Evolutionary conservation across 2,329 filamentous ascomycete genomes (phyloP).

Genomic region (Dryadomyces sulphureus): DNA sequence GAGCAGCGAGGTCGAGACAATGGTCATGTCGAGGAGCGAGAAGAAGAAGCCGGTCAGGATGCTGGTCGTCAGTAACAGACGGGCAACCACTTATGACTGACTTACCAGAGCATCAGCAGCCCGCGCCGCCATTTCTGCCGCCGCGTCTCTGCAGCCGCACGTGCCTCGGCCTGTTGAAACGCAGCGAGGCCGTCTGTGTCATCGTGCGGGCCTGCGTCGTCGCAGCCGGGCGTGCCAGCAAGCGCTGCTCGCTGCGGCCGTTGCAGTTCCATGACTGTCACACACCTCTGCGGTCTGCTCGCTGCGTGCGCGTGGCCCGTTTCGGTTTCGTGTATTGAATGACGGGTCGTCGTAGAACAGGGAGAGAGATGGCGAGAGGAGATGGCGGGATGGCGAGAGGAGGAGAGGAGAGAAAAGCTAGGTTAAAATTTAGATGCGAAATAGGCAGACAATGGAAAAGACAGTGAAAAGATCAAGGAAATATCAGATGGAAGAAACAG

Average conservation of each 20-base stretch:
- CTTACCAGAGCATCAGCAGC: conserved; percentile 9
- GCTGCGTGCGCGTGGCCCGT: too few species aligned
- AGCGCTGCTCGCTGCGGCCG: neutral
- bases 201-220: neutral
- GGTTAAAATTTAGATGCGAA: too few species aligned
- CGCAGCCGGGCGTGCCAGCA: neutral
- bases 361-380: too few species aligned
- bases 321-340: too few species aligned
- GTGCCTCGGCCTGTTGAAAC: conserved; percentile 7
- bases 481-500: neutral
- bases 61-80: conserved; percentile 1
- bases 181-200: conserved; percentile 2
- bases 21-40: conserved; percentile 13
- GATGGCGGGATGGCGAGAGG: too few species aligned
- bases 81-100: neutral
- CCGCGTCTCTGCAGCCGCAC: neutral
- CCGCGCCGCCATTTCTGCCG: neutral
- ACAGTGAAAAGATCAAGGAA: neutral
- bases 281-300: too few species aligned
- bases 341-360: too few species aligned
- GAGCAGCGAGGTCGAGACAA: conserved; percentile 13
- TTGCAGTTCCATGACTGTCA: neutral
- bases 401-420: too few species aligned
- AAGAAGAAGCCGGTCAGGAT: conserved; percentile 13
- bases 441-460: too few species aligned